Base-by-base conservation (phyloP, 2,329 filamentous ascomycete species). In the Tolypocladium pustulatum region DNA sequence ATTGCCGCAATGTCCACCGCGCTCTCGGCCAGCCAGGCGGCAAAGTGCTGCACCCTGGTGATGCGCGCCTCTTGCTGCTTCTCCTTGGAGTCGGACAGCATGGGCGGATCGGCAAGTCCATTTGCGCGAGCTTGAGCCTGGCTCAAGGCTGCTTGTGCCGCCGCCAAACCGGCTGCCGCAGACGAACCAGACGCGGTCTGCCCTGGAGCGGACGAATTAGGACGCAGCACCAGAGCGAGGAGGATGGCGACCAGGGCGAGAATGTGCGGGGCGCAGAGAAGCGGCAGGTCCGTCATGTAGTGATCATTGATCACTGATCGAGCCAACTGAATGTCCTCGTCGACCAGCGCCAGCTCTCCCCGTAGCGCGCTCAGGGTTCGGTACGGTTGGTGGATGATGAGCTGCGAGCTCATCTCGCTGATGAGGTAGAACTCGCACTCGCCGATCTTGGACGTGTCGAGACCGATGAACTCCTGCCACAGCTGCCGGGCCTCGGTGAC, bases 341-440 rank as follows among this genome's bases (percentile, higher is more conserved):
- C 82, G n/a, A 83, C 84, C 51, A 97, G 78, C 54, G 78, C 77
- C 60, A 96, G 81, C 60, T 89, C 83, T 57, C 78, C 76, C 63
- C 90, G 86, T 51, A 96, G 78, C 51, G 86, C 85, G 5, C 82
- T 82, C 36, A 97, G 78, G 46, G 88, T 91, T 57, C 91, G 89
- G 73, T 96, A 96, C 0, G 92, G 92, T 68, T 96, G 91, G 72
- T 96, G 90, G 22, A 96, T 78, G 69, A 96, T 95, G 65, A 97
- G 82, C 65, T 95, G 90, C 5, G 90, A 92, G 72, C 84, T 88
- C 83, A 97, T 89, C 69, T 96, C 92, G 32, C 89, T 91, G 66
- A 97, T 96, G 59, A 97, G 80, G 60, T 84, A 89, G 75, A 96
- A 97, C 71, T 97, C 92, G 81, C 90, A 96, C 76, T 97, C 92